phyloP scores from a whole-genome alignment of 768 basidiomycete species.

The Lepiota venenata region DNA sequence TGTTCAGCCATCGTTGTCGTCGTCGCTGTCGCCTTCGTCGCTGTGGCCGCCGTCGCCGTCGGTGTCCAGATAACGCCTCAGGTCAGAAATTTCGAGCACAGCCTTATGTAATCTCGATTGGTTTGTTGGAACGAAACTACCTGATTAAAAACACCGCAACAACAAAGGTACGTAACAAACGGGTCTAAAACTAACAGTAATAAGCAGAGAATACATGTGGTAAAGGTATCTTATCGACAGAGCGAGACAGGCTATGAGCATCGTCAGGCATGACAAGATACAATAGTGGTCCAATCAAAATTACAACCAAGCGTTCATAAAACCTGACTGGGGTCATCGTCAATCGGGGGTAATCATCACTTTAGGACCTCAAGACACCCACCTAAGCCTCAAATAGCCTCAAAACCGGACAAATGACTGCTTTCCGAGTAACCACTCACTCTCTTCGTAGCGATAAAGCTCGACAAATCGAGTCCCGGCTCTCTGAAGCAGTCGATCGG shows the following conservation, averaged over 20 bases:
- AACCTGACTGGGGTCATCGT: too few species aligned
- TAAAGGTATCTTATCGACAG: too few species aligned
- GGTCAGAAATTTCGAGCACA: neutral
- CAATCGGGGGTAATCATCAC: neutral
- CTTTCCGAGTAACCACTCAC: conserved; percentile 12
- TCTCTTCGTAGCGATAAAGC: conserved; percentile 5
- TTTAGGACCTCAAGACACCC: neutral
- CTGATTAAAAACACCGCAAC: too few species aligned
- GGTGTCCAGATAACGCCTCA: neutral
- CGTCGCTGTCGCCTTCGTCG: conserved; percentile 14
- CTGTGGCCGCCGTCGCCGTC: conserved; percentile 13
- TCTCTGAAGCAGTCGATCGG: conserved; percentile 65
- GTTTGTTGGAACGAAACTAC: too few species aligned
- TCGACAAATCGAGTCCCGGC: conserved; percentile 8
- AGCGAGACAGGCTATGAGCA: too few species aligned
- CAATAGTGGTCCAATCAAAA: too few species aligned
- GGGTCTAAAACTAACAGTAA: too few species aligned
- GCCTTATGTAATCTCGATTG: neutral
- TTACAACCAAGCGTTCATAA: too few species aligned
- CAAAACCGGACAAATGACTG: neutral
- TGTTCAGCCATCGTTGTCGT: conserved; percentile 67
- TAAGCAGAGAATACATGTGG: too few species aligned
- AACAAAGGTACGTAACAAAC: too few species aligned
- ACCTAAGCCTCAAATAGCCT: too few species aligned
- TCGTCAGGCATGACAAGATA: too few species aligned